Percentiles rank a stretch among this genome's conserved stretches.
Evolutionary conservation across 192 early-diverging fungal genomes (phyloP).

Genomic region (Spizellomyces punctatus): DNA sequence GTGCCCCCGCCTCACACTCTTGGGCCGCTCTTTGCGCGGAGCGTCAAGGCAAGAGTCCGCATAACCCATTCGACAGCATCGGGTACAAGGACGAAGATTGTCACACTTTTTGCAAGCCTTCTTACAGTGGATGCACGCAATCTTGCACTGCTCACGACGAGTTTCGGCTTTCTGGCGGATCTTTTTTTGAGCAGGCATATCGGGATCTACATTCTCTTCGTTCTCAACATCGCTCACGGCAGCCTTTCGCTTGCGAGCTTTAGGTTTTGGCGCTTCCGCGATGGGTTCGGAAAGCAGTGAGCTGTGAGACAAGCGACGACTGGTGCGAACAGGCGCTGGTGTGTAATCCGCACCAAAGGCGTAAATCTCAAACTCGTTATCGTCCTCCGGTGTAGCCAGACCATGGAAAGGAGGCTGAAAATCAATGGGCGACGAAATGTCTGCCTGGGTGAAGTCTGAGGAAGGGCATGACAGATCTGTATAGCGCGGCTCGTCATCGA

Average conservation of each 20-base stretch:
- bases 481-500: not conserved
- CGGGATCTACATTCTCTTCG: not conserved
- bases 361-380: not conserved
- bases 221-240: not conserved
- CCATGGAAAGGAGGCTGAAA: conserved; percentile 20
- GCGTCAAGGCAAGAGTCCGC: not conserved
- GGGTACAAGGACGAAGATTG: conserved; percentile 3
- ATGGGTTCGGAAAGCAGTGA: not conserved
- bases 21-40: not conserved
- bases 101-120: conserved; percentile 8
- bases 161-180: not conserved
- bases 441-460: conserved; percentile 1
- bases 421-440: conserved; percentile 27
- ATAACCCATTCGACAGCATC: not conserved
- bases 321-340: not conserved
- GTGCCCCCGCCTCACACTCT: not conserved
- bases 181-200: not conserved
- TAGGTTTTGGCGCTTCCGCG: not conserved
- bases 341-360: not conserved
- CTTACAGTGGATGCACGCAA: not conserved
- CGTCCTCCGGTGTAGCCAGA: conserved; percentile 7
- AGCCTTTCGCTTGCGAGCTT: not conserved
- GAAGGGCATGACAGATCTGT: conserved; percentile 8
- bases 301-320: not conserved
- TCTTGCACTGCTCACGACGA: conserved; percentile 1